Evolutionary conservation across 768 basidiomycete species (phyloP).

Genomic region (Russula virescens): DNA sequence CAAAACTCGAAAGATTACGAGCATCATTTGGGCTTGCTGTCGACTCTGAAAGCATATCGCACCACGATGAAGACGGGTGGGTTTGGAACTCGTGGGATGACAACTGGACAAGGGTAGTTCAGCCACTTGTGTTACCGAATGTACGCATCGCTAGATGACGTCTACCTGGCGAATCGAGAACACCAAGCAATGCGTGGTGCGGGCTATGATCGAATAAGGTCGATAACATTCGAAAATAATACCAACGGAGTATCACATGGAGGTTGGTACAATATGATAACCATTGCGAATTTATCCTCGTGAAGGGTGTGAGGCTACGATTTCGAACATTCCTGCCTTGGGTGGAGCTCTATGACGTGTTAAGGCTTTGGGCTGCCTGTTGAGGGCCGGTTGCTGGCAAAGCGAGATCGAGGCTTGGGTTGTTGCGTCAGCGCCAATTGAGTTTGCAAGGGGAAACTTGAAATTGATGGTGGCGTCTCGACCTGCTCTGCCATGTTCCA

Average conservation of each 20-base stretch:
- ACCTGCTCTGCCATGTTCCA: neutral
- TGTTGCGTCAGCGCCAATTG: constrained; percentile 9
- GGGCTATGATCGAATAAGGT: neutral
- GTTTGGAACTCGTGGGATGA: constrained; percentile 25
- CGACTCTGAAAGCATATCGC: neutral
- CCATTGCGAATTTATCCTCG: neutral
- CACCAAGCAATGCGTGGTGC: neutral
- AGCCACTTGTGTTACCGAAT: constrained; percentile 20
- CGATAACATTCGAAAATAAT: neutral
- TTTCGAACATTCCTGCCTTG: neutral
- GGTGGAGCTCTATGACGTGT: constrained; percentile 6
- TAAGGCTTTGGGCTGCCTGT: neutral
- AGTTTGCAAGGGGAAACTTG: constrained; percentile 2
- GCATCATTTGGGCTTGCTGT: constrained; percentile 8
- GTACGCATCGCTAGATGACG: constrained; percentile 18
- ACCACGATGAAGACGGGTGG: constrained; percentile 9
- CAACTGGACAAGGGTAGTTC: constrained; percentile 26
- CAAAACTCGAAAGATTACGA: constrained; percentile 15
- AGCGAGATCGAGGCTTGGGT: constrained; percentile 6
- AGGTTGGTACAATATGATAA: neutral
- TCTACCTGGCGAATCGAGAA: constrained; percentile 6
- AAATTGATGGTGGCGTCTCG: constrained; percentile 12
- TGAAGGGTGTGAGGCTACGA: constrained; percentile 7
- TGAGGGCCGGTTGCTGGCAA: constrained; percentile 3
- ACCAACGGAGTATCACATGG: neutral